Base-by-base conservation (phyloP, 768 basidiomycete species). In the Mycena floridula region DNA sequence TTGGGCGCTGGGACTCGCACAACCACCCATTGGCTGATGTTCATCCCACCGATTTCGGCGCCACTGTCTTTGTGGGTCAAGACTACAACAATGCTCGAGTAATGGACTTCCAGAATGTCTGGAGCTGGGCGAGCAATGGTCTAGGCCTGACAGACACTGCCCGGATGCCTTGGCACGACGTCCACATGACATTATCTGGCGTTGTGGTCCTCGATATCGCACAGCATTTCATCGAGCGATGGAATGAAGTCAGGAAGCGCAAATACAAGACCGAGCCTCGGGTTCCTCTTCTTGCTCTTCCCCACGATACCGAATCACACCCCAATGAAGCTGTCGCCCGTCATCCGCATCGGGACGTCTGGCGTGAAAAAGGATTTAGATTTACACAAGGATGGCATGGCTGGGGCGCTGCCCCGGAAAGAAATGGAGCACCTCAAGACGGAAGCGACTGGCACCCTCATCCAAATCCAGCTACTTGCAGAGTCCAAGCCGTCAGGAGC, bases 81-180 rank as follows among this genome's bases (percentile, higher is more conserved):
- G 93, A 94, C 57, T 95, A 86, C 65, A 94, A 96, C 60, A 90
- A 98, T 47, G 90, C 91, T 1, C 79, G 93, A 7, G 68, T 86
- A 25, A 71, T 80, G 61, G 92, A 95, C 57, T 93, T 94, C 68
- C 74, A 91, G 57, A 69, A 85, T 8, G 95, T 97, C 1, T 71
- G 77, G 45, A 73, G 89, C 49, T 91, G 81, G 57, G 77, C 80
- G 20, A 83, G 79, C 55, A 89, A 85, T 48, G 71, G 72, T 0
- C 59, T 91, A 13, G 82, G 81, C 25, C 73, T 81, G 38, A 58
- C 82, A 37, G 86, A 90, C 51, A 81, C 68, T 12, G 68, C 79
- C 1, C 70, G 89, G 49, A 91, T 93, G 91, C 90, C 94, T 1
- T 97, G 94, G 94, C 94, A 97, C 57, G 94, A 97, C 66, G 90